These are phyloP conservation scores for Sarcocystis neurona DNA, from an alignment of 169 alveolate species.

Conservation along the genomic window DNA sequence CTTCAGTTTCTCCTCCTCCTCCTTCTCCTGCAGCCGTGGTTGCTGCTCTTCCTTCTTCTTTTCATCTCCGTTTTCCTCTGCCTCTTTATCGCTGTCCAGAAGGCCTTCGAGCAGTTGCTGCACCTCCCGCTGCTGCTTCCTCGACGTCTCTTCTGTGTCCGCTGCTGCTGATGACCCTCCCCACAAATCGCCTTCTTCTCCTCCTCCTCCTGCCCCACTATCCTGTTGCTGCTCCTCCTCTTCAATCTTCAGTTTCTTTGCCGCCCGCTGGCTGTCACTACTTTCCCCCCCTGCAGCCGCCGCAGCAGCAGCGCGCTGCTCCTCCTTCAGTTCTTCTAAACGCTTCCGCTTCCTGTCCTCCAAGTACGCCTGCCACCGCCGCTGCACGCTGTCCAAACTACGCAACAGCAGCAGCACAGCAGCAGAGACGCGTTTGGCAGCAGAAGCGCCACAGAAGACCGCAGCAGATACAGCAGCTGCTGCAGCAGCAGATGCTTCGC, in stretches of 20 bases:
- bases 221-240: background rate
- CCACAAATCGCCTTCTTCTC: background rate
- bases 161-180: background rate
- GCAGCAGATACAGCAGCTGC: no score
- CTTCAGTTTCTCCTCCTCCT: no score
- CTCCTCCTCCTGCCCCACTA: background rate
- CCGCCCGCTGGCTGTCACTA: background rate
- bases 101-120: background rate
- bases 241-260: background rate
- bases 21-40: no score
- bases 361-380: conserved; percentile 15
- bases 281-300: background rate
- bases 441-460: no score
- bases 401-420: background rate
- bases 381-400: conserved; percentile 1
- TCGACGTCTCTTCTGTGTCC: background rate
- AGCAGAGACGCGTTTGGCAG: no score
- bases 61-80: no score
- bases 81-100: background rate
- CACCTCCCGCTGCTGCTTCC: background rate
- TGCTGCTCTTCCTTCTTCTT: no score
- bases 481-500: no score
- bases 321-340: background rate
- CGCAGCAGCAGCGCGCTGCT: background rate
- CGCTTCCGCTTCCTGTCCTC: background rate